Conservation (phyloP, 495 filamentous ascomycete genomes). For the Aspergillus sparsus region DNA sequence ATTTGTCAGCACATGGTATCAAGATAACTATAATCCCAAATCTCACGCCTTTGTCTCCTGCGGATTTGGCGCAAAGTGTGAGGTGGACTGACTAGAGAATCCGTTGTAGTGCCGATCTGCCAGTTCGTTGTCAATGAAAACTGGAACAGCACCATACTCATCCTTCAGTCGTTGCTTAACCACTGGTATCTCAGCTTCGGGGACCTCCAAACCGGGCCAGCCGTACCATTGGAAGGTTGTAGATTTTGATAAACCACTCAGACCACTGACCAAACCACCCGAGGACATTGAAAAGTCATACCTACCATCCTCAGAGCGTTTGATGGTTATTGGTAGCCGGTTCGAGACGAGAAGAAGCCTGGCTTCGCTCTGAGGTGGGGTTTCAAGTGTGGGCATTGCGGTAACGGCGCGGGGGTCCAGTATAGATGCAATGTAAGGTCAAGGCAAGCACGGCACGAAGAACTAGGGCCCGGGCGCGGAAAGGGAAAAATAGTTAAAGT, state of each 20-base stretch:
- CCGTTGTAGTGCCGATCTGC: slow-evolving; percentile 84
- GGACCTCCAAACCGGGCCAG: slow-evolving; percentile 89
- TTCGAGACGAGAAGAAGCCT: slow-evolving; percentile 86
- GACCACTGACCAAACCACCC: slow-evolving; percentile 86
- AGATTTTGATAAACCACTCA: slow-evolving; percentile 85
- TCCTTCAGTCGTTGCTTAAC: slow-evolving; percentile 69
- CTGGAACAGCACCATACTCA: slow-evolving; percentile 70
- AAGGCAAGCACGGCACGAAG: not conserved
- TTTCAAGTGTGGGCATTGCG: slow-evolving; percentile 41
- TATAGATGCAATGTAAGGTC: slow-evolving; percentile 4
- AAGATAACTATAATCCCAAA: not conserved
- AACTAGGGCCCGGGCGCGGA: not conserved
- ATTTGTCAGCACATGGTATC: slow-evolving; percentile 20
- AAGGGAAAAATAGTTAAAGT: not conserved
- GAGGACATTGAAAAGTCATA: slow-evolving; percentile 95
- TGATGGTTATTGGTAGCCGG: slow-evolving; percentile 92
- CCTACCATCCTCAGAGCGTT: slow-evolving; percentile 76
- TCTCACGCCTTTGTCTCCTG: not conserved
- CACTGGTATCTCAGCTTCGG: slow-evolving; percentile 63
- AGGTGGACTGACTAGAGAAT: slow-evolving; percentile 69
- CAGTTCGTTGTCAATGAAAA: slow-evolving; percentile 77
- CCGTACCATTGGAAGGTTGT: slow-evolving; percentile 97
- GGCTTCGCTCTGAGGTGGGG: slow-evolving; percentile 36
- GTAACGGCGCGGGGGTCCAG: not conserved
- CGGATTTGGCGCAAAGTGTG: not conserved